Evolutionary conservation across 208 protist species (phyloP).

Genomic region (Tritrichomonas musculus): DNA sequence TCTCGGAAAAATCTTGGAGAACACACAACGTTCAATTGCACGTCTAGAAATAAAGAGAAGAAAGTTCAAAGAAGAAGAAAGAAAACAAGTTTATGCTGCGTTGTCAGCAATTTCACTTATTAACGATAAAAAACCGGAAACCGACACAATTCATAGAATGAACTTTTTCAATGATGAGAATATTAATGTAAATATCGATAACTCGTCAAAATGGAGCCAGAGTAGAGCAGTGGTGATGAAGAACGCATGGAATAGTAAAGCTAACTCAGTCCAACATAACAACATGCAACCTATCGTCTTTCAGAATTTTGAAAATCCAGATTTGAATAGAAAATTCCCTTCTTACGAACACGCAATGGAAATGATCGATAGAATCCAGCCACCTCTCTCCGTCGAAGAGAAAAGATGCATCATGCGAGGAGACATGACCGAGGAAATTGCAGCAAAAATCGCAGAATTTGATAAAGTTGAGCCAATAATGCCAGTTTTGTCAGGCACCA

Average conservation of each 20-base stretch:
- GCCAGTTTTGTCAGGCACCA: no score
- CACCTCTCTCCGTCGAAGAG: background rate
- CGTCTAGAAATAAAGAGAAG: background rate
- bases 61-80: background rate
- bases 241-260: no score
- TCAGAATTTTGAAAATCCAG: background rate
- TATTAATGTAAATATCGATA: no score
- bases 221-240: no score
- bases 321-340: background rate
- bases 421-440: no score
- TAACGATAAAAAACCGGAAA: no score
- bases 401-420: background rate
- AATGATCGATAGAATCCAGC: background rate
- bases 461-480: no score
- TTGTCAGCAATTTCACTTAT: background rate
- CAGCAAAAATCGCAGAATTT: no score
- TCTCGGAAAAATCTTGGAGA: background rate
- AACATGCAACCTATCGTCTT: background rate
- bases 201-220: background rate
- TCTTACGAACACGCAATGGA: background rate
- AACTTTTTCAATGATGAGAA: no score
- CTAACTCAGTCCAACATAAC: no score
- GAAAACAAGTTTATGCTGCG: background rate
- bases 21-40: background rate
- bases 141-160: no score